These are phyloP conservation scores for Choanephora cucurbitarum DNA, from an alignment of 371 early-diverging fungal species.

Conservation along the genomic window DNA sequence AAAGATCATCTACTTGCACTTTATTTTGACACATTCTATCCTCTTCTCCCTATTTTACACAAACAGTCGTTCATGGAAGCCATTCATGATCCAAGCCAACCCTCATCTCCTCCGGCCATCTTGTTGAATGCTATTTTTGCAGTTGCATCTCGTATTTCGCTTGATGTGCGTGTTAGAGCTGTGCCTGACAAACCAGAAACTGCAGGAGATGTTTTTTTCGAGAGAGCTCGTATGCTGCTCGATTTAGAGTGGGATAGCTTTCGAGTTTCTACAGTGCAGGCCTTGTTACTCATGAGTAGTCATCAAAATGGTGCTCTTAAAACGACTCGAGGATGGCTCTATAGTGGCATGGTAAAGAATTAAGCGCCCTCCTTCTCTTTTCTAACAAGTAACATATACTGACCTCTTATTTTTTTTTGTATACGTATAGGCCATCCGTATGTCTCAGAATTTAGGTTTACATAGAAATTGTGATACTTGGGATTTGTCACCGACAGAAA, in stretches of 20 bases:
- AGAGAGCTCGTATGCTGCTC: constrained; percentile 43
- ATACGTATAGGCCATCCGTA: constrained; percentile 52
- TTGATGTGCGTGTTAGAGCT: constrained; percentile 41
- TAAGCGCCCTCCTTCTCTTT: too few relatives aligned
- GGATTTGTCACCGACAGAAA: constrained; percentile 46
- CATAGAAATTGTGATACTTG: constrained; percentile 60
- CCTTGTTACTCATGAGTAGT: constrained; percentile 45
- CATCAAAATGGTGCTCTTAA: constrained; percentile 53
- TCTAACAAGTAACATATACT: neutral
- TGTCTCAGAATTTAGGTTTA: constrained; percentile 65
- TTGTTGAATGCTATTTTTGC: constrained; percentile 55
- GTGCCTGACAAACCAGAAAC: constrained; percentile 39
- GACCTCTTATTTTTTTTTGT: neutral
- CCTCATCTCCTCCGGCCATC: constrained; percentile 48
- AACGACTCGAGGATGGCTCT: constrained; percentile 49
- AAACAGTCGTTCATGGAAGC: constrained; percentile 62
- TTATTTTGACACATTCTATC: constrained; percentile 70
- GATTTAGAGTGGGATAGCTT: constrained; percentile 48
- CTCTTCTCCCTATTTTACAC: constrained; percentile 68
- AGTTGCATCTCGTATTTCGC: constrained; percentile 45
- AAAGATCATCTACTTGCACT: constrained; percentile 65
- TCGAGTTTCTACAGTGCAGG: constrained; percentile 43
- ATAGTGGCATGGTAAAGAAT: constrained; percentile 48
- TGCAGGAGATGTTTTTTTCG: constrained; percentile 51
- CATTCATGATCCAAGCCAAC: constrained; percentile 17